Evolutionary conservation across 208 protist species (phyloP).

Genomic region (Leishmania braziliensis): DNA sequence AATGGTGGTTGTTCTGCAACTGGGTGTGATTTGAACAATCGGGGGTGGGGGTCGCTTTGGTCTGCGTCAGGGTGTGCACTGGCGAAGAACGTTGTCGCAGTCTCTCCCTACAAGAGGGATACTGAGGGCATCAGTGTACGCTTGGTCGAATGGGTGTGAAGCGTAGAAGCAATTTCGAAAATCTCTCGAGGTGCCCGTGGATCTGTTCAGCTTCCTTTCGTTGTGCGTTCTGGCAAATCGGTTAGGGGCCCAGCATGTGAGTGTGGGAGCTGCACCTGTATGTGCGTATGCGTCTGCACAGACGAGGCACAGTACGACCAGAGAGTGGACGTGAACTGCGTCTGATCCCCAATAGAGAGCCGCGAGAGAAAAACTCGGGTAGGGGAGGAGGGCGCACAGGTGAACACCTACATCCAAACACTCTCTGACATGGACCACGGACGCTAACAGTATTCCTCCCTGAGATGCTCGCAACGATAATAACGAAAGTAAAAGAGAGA

Average conservation of each 20-base stretch:
- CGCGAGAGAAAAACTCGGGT: neutral
- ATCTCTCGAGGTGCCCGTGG: neutral
- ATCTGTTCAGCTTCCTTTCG: constrained; percentile 3
- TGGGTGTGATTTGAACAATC: neutral
- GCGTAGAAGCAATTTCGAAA: neutral
- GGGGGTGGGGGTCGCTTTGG: neutral
- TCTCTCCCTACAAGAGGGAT: neutral
- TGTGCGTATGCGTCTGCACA: neutral
- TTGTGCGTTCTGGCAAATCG: neutral
- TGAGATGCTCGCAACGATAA: neutral
- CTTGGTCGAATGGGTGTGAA: neutral
- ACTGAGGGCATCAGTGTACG: neutral
- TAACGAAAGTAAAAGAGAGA: neutral
- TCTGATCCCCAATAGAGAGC: neutral
- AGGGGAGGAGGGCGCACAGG: neutral
- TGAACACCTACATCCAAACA: neutral
- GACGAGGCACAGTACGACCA: neutral
- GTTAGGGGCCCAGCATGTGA: neutral
- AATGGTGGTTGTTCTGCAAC: neutral
- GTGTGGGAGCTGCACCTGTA: neutral
- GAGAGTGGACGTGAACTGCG: neutral
- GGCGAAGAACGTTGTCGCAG: neutral
- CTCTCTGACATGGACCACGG: neutral
- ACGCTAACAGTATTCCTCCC: neutral
- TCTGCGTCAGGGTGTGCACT: neutral